Evolutionary conservation across 306 rosid species (phyloP).

Genomic region (Sesbania bispinosa): DNA sequence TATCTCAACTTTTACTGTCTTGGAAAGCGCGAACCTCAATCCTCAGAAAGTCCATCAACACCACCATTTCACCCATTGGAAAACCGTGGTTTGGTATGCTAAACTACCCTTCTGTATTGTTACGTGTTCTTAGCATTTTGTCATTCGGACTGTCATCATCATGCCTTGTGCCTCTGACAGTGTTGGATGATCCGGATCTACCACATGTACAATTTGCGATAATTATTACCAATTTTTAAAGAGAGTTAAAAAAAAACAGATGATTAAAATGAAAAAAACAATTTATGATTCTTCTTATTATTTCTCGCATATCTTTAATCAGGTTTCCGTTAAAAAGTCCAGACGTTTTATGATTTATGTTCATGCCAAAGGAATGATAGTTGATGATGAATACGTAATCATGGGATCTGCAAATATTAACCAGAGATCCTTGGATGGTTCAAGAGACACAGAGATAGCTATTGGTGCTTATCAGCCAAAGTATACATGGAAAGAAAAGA

Average conservation of each 20-base stretch:
- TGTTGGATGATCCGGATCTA: no score
- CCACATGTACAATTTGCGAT: no score
- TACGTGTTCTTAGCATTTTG: no score
- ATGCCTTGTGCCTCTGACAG: no score
- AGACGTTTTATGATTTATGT: slow-evolving; percentile 73
- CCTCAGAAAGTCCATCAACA: not conserved
- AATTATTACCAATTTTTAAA: no score
- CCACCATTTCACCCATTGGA: slow-evolving; percentile 28
- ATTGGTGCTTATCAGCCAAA: slow-evolving; percentile 81
- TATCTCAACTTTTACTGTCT: slow-evolving; percentile 70
- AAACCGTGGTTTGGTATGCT: slow-evolving; percentile 49
- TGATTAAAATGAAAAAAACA: no score
- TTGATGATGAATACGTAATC: slow-evolving; percentile 61
- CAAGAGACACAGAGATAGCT: slow-evolving; percentile 76
- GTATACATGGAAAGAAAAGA: slow-evolving; percentile 47
- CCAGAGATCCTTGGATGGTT: slow-evolving; percentile 79
- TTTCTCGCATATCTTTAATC: slow-evolving; percentile 7
- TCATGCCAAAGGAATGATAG: slow-evolving; percentile 75
- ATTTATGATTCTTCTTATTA: slow-evolving; percentile 7
- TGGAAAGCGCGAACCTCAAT: slow-evolving; percentile 52
- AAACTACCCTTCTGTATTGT: not conserved
- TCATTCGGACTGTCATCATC: no score
- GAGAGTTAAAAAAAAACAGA: no score
- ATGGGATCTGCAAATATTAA: slow-evolving; percentile 79
- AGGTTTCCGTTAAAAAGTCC: slow-evolving; percentile 48